Evolutionary conservation across 2,329 filamentous ascomycete genomes (phyloP).

Genomic region (Fusarium sulawesiense): DNA sequence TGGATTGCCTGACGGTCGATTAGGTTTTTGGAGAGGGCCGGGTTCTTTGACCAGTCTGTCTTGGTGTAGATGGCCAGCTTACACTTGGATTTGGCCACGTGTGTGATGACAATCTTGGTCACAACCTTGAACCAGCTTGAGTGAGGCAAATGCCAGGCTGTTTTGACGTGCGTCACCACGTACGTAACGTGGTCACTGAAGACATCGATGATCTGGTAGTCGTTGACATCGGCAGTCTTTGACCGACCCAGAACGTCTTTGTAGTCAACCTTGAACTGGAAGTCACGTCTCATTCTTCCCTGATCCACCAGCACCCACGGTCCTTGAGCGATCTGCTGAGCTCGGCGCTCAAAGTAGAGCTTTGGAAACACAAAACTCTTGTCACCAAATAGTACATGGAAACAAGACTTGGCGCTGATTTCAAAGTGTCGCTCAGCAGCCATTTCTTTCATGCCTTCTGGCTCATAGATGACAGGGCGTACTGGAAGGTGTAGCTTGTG

Average conservation of each 20-base stretch:
- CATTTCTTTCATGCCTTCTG: slow-evolving; percentile 80
- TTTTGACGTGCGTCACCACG: slow-evolving; percentile 71
- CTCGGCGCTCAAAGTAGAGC: slow-evolving; percentile 84
- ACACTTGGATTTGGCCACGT: slow-evolving; percentile 90
- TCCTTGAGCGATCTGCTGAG: slow-evolving; percentile 83
- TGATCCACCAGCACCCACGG: slow-evolving; percentile 82
- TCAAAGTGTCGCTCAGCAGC: slow-evolving; percentile 86
- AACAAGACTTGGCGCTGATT: slow-evolving; percentile 92
- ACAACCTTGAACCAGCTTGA: slow-evolving; percentile 82
- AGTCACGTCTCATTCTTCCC: slow-evolving; percentile 78
- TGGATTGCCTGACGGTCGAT: slow-evolving; percentile 79
- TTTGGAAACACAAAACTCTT: slow-evolving; percentile 95
- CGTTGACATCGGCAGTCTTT: slow-evolving; percentile 73
- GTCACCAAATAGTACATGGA: slow-evolving; percentile 96
- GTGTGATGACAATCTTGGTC: slow-evolving; percentile 93
- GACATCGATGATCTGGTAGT: slow-evolving; percentile 88
- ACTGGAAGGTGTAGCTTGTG: slow-evolving; percentile 85
- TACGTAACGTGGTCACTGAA: slow-evolving; percentile 80
- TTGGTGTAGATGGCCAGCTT: slow-evolving; percentile 90
- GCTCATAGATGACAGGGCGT: slow-evolving; percentile 84
- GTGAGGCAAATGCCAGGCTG: slow-evolving; percentile 87
- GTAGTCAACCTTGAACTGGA: slow-evolving; percentile 81
- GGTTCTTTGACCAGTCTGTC: slow-evolving; percentile 84
- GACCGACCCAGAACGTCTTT: slow-evolving; percentile 72
- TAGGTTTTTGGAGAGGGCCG: slow-evolving; percentile 68